Evolutionary conservation across 345 rosid genomes (phyloP).

Genomic region (Firmiana major): DNA sequence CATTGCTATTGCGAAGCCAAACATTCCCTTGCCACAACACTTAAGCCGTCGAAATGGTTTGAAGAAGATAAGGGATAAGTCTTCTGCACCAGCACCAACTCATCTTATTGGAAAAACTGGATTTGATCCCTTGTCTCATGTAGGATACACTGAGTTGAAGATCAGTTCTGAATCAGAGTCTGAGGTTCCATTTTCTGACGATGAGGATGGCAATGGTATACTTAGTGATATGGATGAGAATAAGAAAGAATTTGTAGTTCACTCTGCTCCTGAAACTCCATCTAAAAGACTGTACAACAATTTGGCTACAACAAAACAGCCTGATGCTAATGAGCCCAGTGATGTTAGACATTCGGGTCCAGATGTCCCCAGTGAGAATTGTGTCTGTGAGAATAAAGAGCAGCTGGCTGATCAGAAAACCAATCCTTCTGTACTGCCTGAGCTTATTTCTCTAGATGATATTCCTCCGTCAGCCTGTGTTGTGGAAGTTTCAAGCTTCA

Average conservation of each 20-base stretch:
- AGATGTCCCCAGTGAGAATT: slow-evolving; percentile 3
- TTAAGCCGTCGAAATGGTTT: slow-evolving; percentile 29
- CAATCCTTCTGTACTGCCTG: slow-evolving; percentile 14
- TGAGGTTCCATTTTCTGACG: slow-evolving; percentile 50
- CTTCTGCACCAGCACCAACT: slow-evolving; percentile 21
- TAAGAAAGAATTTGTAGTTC: slow-evolving; percentile 26
- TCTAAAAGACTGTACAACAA: slow-evolving; percentile 14
- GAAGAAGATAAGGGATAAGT: slow-evolving; percentile 40
- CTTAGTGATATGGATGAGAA: slow-evolving; percentile 22
- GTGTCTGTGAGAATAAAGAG: slow-evolving; percentile 16
- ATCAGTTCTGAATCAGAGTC: slow-evolving; percentile 51
- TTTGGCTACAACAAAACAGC: slow-evolving; percentile 11
- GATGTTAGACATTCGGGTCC: slow-evolving; percentile 19
- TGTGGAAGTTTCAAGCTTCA: slow-evolving; percentile 14
- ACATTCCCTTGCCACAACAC: slow-evolving; percentile 29
- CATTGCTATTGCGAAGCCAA: slow-evolving; percentile 23
- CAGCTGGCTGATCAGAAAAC: slow-evolving; percentile 23
- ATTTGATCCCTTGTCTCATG: slow-evolving; percentile 44
- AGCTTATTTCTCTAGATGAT: slow-evolving; percentile 37
- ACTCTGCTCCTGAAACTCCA: slow-evolving; percentile 21
- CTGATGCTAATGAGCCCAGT: slow-evolving; percentile 12
- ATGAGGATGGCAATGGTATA: slow-evolving; percentile 25
- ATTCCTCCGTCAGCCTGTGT: slow-evolving; percentile 19
- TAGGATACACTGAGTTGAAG: slow-evolving; percentile 52
- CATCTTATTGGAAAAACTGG: slow-evolving; percentile 24